Conservation (phyloP, 108 stramenopile genomes). For the Mediolabrus comicus region DNA sequence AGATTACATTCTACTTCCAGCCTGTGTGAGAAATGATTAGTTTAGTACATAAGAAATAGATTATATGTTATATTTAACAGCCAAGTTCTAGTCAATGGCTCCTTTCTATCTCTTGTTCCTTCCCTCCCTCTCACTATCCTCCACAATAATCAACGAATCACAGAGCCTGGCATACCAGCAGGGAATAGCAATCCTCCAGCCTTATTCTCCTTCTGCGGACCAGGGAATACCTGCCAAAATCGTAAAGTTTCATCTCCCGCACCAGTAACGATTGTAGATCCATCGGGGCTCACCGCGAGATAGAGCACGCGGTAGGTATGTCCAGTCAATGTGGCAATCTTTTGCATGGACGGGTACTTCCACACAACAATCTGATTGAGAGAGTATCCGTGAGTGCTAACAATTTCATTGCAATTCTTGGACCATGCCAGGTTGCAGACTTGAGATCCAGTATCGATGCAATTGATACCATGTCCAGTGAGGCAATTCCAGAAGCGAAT, state of each 20-base stretch:
- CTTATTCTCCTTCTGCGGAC: conserved; percentile 78
- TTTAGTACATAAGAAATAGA: too few species aligned
- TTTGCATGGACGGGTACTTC: conserved; percentile 93
- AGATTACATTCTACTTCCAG: too few species aligned
- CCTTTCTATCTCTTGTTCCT: too few species aligned
- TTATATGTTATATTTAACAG: too few species aligned
- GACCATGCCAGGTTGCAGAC: conserved; percentile 98
- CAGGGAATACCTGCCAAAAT: conserved; percentile 99
- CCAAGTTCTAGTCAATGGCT: too few species aligned
- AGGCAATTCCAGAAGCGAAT: conserved; percentile 98
- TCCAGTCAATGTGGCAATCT: conserved; percentile 95
- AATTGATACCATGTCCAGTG: conserved; percentile 78
- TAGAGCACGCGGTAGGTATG: conserved; percentile 97
- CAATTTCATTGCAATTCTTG: conserved; percentile 96
- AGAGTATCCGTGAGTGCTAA: conserved; percentile 98
- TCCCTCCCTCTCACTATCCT: not conserved
- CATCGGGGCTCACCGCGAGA: conserved; percentile 95
- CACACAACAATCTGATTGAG: conserved; percentile 82
- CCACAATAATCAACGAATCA: conserved; percentile 49
- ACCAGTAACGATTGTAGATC: conserved; percentile 96
- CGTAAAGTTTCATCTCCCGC: conserved; percentile 99
- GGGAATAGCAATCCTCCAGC: conserved; percentile 83
- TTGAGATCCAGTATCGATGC: conserved; percentile 96
- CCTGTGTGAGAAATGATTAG: too few species aligned
- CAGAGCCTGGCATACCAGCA: conserved; percentile 69